Evolutionary conservation across 768 basidiomycete species (phyloP).

Genomic region (Collybia sordida): DNA sequence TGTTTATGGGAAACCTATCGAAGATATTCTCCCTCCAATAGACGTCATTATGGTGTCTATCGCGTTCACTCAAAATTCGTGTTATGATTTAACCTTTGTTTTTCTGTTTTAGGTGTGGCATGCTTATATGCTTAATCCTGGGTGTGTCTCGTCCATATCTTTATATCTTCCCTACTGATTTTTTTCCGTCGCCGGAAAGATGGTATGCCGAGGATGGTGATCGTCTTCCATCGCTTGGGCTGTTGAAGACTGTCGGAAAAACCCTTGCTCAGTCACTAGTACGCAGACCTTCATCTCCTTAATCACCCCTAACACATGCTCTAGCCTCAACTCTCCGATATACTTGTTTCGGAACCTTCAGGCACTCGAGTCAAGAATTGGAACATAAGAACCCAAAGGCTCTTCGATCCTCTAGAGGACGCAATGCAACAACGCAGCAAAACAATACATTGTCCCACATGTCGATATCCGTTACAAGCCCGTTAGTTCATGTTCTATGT

Average conservation of each 20-base stretch:
- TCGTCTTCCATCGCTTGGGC: constrained; percentile 9
- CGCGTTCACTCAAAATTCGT: background rate
- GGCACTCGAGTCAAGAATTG: constrained; percentile 2
- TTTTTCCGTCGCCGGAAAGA: background rate
- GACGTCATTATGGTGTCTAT: background rate
- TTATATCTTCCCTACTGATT: background rate
- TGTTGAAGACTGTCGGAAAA: background rate
- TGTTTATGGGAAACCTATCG: background rate
- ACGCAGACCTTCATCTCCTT: background rate
- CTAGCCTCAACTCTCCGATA: background rate
- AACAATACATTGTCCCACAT: constrained; percentile 10
- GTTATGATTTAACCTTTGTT: background rate
- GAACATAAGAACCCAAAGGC: background rate
- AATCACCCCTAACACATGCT: background rate
- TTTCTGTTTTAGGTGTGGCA: constrained; percentile 16
- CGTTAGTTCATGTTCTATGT: background rate
- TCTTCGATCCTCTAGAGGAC: constrained; percentile 14
- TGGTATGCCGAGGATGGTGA: constrained; percentile 16
- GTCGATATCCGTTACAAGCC: background rate
- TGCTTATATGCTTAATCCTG: constrained; percentile 15
- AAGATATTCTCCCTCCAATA: background rate
- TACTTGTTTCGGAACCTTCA: constrained; percentile 1
- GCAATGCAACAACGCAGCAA: constrained; percentile 3
- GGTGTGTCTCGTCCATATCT: constrained; percentile 1
- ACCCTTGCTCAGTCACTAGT: constrained; percentile 5